Evolutionary conservation across 169 alveolate species (phyloP), one percentile per base, ranked within the genome.

Genomic region (Cryptosporidium bovis): DNA sequence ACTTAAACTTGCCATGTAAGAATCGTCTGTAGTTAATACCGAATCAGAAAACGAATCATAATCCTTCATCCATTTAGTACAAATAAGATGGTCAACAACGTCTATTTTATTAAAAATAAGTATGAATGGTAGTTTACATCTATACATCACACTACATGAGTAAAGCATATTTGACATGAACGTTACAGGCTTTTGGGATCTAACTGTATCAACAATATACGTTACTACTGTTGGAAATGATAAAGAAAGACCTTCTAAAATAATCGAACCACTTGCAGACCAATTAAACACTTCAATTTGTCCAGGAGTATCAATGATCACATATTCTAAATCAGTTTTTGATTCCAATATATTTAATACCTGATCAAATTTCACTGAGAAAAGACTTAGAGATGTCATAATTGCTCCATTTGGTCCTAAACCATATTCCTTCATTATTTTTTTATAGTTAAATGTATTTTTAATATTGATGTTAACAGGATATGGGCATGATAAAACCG

Each of bases 361-460:
- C 84, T 97, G 95, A 82, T 97, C 99, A 85, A 98, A 96, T 87
- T 97, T 91, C 1, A 99, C 97, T 48, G 99, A 97, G 90, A 97
- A 98, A 66, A 98, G 91, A 90, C 97, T 97, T 90, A 98, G 90
- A 33, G 98, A 93, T 6, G 99, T 98, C 98, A 98, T 92, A 53
- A 98, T 98, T 36, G 99, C 99, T 46, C 99, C 99, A 90, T 98
- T 98, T 7, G 99, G 99, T 3, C 99, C 99, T 83, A 97, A 94
- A 36, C 93, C 93, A 82, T 95, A 97, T 53, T 96, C 95, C 90
- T 95, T 93, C 99, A 98, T 98, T 44, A 97, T 96, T 58, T 94
- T 94, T 92, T 98, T 97, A 93, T 96, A 97, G 84, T 98, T 96
- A 60, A 98, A 96, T 24, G 99, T 95, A 90, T 97, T 99, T 51